phyloP scores from a whole-genome alignment of 441 rosid species.

The Adansonia madagascariensis region DNA sequence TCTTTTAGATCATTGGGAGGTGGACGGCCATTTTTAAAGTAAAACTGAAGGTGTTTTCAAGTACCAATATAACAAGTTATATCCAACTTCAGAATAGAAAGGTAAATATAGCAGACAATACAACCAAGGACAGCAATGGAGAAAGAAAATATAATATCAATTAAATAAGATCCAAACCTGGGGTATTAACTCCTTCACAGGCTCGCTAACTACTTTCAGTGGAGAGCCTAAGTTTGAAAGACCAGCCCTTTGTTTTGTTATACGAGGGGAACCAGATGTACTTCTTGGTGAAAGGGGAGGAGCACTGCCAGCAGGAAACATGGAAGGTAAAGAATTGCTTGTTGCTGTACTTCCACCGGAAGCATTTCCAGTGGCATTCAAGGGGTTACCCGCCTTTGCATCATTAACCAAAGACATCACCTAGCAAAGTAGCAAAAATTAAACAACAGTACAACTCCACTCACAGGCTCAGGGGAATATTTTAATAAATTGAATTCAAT shows the following conservation, averaged over 20 bases:
- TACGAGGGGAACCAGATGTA: conserved; percentile 86
- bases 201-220: conserved; percentile 75
- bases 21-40: conserved; percentile 90
- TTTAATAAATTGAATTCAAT: neutral
- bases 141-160: conserved; percentile 20
- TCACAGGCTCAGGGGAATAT: neutral
- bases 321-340: conserved; percentile 72
- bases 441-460: conserved; percentile 18
- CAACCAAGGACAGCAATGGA: conserved; percentile 1
- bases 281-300: conserved; percentile 99
- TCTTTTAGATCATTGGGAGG: conserved; percentile 85
- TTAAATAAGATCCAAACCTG: conserved; percentile 57
- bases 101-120: conserved; percentile 5
- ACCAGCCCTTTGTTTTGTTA: conserved; percentile 67
- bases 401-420: conserved; percentile 75
- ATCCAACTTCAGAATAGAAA: conserved; percentile 20
- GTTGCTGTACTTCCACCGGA: conserved; percentile 55
- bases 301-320: conserved; percentile 93
- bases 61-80: conserved; percentile 24
- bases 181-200: conserved; percentile 84
- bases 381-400: conserved; percentile 73
- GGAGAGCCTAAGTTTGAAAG: conserved; percentile 89
- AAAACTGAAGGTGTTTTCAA: conserved; percentile 62
- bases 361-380: conserved; percentile 62
- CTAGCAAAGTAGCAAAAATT: conserved; percentile 41